Evolutionary conservation across 495 filamentous ascomycete genomes (phyloP).

Genomic region (Penicillium turbatum): DNA sequence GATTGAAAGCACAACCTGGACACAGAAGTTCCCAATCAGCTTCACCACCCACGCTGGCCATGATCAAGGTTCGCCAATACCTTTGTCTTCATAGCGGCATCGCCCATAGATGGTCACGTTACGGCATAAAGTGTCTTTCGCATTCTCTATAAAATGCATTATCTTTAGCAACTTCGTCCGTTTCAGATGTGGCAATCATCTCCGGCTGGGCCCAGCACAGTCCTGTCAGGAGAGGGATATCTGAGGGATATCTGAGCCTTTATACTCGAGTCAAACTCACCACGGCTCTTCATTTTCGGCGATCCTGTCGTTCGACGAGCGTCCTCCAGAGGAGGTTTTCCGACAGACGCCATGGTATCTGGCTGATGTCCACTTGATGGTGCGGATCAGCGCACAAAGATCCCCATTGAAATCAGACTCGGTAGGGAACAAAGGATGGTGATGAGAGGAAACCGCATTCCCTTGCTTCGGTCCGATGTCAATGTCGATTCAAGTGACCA

Average conservation of each 20-base stretch:
- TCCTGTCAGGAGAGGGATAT: not conserved
- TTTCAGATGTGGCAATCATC: not conserved
- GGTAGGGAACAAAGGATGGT: conserved; percentile 28
- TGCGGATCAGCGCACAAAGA: conserved; percentile 35
- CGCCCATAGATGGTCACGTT: conserved; percentile 93
- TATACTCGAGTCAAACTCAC: conserved; percentile 34
- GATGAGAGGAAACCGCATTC: conserved; percentile 43
- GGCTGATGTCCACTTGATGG: conserved; percentile 30
- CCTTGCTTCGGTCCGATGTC: conserved; percentile 23
- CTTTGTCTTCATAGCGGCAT: conserved; percentile 87
- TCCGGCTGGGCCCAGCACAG: not conserved
- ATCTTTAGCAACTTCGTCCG: conserved; percentile 7
- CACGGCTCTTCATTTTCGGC: conserved; percentile 60
- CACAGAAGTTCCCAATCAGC: conserved; percentile 25
- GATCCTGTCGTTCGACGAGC: conserved; percentile 49
- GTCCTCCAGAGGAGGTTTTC: conserved; percentile 43
- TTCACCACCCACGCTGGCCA: conserved; percentile 7
- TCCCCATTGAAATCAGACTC: conserved; percentile 42
- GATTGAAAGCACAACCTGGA: conserved; percentile 82
- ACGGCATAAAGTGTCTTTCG: conserved; percentile 85
- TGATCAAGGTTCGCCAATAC: conserved; percentile 25
- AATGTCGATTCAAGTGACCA: conserved; percentile 11
- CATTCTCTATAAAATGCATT: conserved; percentile 47
- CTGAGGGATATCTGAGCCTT: not conserved
- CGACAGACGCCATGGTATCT: conserved; percentile 40